These are phyloP conservation scores for Hymenoscyphus scutula DNA, from an alignment of 2,329 filamentous ascomycete genomes.

Conservation along the genomic window DNA sequence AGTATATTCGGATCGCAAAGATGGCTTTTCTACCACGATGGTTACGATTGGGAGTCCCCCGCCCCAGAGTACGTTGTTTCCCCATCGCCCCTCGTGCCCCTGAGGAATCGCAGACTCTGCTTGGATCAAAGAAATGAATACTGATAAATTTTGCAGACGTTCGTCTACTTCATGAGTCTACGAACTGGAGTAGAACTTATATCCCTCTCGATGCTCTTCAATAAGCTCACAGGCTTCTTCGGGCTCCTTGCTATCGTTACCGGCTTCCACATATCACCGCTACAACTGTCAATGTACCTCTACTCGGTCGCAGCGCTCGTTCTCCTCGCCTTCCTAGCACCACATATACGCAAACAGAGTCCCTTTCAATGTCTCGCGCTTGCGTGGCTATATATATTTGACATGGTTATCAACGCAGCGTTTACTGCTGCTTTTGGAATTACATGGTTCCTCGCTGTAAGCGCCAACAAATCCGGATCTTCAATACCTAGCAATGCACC, in stretches of 20 bases:
- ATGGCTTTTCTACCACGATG: slow-evolving; percentile 34
- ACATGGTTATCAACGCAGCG: slow-evolving; percentile 75
- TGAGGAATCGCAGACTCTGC: slow-evolving; percentile 5
- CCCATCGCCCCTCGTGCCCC: neutral
- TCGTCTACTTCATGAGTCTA: slow-evolving; percentile 82
- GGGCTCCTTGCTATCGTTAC: slow-evolving; percentile 86
- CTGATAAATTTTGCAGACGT: slow-evolving; percentile 55
- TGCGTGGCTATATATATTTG: slow-evolving; percentile 81
- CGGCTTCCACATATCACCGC: slow-evolving; percentile 75
- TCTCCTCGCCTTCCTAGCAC: slow-evolving; percentile 67
- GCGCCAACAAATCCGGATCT: slow-evolving; percentile 39
- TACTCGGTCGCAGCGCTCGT: slow-evolving; percentile 75
- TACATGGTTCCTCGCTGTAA: slow-evolving; percentile 79
- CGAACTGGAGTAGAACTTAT: slow-evolving; percentile 85
- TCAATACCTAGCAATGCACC: slow-evolving; percentile 40
- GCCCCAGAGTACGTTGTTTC: slow-evolving; percentile 32
- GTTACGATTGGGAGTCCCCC: slow-evolving; percentile 32
- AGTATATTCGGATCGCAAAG: slow-evolving; percentile 11
- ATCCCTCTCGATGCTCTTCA: slow-evolving; percentile 78
- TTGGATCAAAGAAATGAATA: slow-evolving; percentile 4
- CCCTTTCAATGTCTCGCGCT: slow-evolving; percentile 78
- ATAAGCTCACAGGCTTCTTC: slow-evolving; percentile 89
- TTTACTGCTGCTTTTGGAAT: slow-evolving; percentile 82
- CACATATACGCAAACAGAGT: slow-evolving; percentile 74
- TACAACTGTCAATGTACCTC: slow-evolving; percentile 88